Evolutionary conservation across 1,284 basidiomycete species (phyloP).

Genomic region (Trichosporon sp.): DNA sequence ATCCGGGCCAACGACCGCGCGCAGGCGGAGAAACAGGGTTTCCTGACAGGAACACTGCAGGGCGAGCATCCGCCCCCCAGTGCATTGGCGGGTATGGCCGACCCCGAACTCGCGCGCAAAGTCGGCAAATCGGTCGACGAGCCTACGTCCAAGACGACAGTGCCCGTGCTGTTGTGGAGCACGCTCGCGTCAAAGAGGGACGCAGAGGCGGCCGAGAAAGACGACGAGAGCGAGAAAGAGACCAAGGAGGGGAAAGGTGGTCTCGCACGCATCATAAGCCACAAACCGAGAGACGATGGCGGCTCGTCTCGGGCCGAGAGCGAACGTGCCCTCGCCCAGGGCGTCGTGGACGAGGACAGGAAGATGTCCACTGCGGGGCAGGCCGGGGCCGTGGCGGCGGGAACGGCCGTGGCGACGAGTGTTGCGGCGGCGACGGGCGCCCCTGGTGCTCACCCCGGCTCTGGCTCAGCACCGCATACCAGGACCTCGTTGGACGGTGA

Average conservation of each 20-base stretch:
- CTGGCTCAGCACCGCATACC: not conserved
- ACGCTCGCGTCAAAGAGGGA: constrained; percentile 46
- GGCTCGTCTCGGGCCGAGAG: not conserved
- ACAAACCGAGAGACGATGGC: not conserved
- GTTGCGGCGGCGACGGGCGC: not conserved
- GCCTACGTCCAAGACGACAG: constrained; percentile 40
- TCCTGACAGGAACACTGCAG: constrained; percentile 47
- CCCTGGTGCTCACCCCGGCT: no score
- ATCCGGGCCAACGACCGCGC: constrained; percentile 41
- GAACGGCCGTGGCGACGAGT: not conserved
- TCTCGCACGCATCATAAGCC: not conserved
- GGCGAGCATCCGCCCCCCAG: constrained; percentile 50
- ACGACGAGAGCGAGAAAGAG: constrained; percentile 13
- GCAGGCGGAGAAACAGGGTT: constrained; percentile 47
- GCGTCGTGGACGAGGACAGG: not conserved
- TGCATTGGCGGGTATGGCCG: constrained; percentile 46
- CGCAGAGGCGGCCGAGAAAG: constrained; percentile 39
- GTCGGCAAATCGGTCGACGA: constrained; percentile 53
- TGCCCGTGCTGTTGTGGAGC: constrained; percentile 50
- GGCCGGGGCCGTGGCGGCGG: not conserved
- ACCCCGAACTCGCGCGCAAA: constrained; percentile 43
- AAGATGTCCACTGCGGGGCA: not conserved
- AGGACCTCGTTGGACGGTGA: not conserved
- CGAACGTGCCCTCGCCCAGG: not conserved
- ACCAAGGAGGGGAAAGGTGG: not conserved